Evolutionary conservation across 2,329 filamentous ascomycete species (phyloP), one percentile per base, ranked within the genome.

Genomic region (Onygenales sp.): DNA sequence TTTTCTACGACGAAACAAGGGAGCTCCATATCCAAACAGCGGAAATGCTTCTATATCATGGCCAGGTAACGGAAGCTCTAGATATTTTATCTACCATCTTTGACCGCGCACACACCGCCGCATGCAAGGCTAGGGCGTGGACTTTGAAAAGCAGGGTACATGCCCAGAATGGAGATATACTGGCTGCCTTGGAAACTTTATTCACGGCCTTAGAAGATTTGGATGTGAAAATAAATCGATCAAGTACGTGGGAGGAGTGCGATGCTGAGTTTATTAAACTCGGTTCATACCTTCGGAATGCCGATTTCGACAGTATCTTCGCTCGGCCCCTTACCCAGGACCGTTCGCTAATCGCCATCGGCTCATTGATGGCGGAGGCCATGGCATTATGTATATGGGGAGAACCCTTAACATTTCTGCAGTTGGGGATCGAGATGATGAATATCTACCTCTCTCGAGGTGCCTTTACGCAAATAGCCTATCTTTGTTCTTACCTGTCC

Each of bases 1-100:
- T 87, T 0, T 86, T 83, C 45, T 95, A 95, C 62, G 84, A 89
- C 9, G 92, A 97, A 71, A 95, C 90, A 0, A 76, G 94, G 57
- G 83, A 85, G 57, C 75, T 95, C 2, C 84, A 89, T 66, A 83
- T 90, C 4, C 83, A 87, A 51, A 83, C 88, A 4, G 87, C 90
- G 3, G 90, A 95, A 66, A 89, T 88, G 65, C 85, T 88, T 60
- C 82, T 90, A 63, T 89, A 87, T 63, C 85, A 91, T 74, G 83
- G 83, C 4, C 81, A 89, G 58, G 81, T 85, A 55, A 73, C 78
- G 1, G 79, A 85, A 51, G 87, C 89, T 21, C 79, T 84, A 43
- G 74, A 77, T 32, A 72, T 92, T n/a, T 78, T 95, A 10, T 71
- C 81, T 21, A 81, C 79, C 2, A 81, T 94, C 5, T 87, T 93